Percentiles rank a stretch among this genome's conserved stretches.
Evolutionary conservation across 2,329 filamentous ascomycete species (phyloP).

Genomic region (Alternaria sp.): DNA sequence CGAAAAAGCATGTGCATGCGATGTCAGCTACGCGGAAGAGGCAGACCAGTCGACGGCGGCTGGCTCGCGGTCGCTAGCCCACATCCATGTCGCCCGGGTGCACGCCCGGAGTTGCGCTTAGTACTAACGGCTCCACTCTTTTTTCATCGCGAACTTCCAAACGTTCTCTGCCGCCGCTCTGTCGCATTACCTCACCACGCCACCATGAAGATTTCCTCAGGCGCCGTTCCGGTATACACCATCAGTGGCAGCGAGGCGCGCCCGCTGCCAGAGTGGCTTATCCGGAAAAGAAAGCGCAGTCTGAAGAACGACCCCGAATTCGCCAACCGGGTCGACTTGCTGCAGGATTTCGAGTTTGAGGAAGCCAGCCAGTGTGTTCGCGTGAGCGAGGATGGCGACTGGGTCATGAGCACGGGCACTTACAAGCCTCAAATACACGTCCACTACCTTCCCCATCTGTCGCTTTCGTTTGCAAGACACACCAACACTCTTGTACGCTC

Average conservation of each 20-base stretch:
- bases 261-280: conserved; percentile 93
- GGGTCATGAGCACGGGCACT: conserved; percentile 58
- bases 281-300: conserved; percentile 80
- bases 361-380: conserved; percentile 91
- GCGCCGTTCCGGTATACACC: conserved; percentile 89
- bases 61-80: not conserved
- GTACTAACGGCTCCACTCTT: not conserved
- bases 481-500: conserved; percentile 71
- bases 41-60: not conserved
- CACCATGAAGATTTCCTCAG: conserved; percentile 80
- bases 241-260: conserved; percentile 89
- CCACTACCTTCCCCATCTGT: conserved; percentile 92
- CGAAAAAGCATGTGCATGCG: not conserved
- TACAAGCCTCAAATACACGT: conserved; percentile 80
- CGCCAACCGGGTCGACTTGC: conserved; percentile 88
- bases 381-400: conserved; percentile 93
- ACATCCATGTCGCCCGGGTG: not conserved
- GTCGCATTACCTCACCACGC: conserved; percentile 13
- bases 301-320: conserved; percentile 93
- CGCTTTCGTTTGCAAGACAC: conserved; percentile 91
- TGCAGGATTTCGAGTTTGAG: conserved; percentile 98
- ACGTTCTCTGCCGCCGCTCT: not conserved
- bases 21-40: not conserved
- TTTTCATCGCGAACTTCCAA: conserved; percentile 7
- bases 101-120: not conserved